Base-by-base conservation (phyloP, 805 yeast species). In the Pichia rugopelliculosa region DNA sequence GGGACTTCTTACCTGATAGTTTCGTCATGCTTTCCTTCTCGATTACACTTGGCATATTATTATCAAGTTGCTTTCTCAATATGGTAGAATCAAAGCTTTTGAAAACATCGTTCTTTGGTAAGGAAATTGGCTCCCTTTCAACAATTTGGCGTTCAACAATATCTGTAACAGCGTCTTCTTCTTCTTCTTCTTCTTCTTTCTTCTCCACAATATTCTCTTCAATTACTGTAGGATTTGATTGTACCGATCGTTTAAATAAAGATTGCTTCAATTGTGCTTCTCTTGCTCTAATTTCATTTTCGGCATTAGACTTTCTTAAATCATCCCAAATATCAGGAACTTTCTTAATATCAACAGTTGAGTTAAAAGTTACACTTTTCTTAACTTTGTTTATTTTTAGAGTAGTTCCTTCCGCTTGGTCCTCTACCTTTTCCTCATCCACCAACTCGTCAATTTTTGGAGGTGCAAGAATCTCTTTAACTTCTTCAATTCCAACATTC, bases 241-340 rank as follows among this genome's bases (percentile, higher is more conserved):
- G 34, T n/a, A 30, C 10, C 18, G 34, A 30, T 5, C 4, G 34
- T 30, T 30, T 30, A 30, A 30, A 30, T 8, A 30, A 30, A 3
- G 34, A 30, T n/a, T 30, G 17, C 6, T 30, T 30, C 6, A 30
- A 18, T n/a, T 30, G 7, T 30, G 9, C n/a, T n/a, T 30, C 34
- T n/a, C 18, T 30, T 5, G 34, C 49, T 20, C 36, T 25, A 3
- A 42, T 5, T 21, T 41, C 44, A 30, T 52, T 52, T 39, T 58
- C 60, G 21, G 40, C 40, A 38, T 57, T 59, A 0, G 63, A 51
- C 61, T 72, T 52, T 42, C 59, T 49, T 51, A 77, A 56, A 34
- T 71, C 71, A 26, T 71, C 72, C 57, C 82, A 77, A 3, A 79
- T 68, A 53, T 79, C 76, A 42, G 77, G 84, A 42, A 83, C 71